These are phyloP conservation scores for Fusarium stilboides DNA, from an alignment of 2,329 filamentous ascomycete genomes.

Conservation along the genomic window DNA sequence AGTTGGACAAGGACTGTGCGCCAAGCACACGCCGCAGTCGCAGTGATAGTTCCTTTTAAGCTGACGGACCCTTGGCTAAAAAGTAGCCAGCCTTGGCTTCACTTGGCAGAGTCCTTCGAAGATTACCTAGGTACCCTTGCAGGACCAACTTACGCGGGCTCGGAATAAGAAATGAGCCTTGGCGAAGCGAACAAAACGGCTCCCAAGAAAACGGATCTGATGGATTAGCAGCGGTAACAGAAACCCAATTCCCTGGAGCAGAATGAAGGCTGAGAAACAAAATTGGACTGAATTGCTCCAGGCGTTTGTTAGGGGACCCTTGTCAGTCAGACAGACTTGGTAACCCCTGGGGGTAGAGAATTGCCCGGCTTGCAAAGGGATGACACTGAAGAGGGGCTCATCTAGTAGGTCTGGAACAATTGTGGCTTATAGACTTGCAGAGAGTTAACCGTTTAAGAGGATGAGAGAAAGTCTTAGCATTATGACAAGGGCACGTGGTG, in stretches of 20 bases:
- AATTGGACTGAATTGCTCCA: conserved; percentile 8
- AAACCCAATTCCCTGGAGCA: background rate
- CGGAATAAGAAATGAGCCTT: conserved; percentile 23
- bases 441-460: conserved; percentile 7
- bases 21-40: conserved; percentile 40
- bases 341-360: conserved; percentile 15
- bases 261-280: background rate
- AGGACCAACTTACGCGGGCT: conserved; percentile 20
- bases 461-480: conserved; percentile 29
- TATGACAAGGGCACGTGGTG: conserved; percentile 44
- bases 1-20: conserved; percentile 40
- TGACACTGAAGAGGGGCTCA: background rate
- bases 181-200: conserved; percentile 2
- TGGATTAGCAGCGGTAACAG: background rate
- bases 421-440: conserved; percentile 37
- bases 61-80: conserved; percentile 36
- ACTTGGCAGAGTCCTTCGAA: conserved; percentile 42
- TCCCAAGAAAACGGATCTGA: conserved; percentile 4
- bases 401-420: conserved; percentile 24
- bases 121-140: conserved; percentile 32
- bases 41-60: conserved; percentile 39
- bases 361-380: conserved; percentile 9
- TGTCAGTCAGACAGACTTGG: conserved; percentile 18
- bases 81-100: conserved; percentile 20
- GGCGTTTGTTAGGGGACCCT: conserved; percentile 15